Evolutionary conservation across 352 stramenopile species (phyloP).

Genomic region (Pythium rishiriense): DNA sequence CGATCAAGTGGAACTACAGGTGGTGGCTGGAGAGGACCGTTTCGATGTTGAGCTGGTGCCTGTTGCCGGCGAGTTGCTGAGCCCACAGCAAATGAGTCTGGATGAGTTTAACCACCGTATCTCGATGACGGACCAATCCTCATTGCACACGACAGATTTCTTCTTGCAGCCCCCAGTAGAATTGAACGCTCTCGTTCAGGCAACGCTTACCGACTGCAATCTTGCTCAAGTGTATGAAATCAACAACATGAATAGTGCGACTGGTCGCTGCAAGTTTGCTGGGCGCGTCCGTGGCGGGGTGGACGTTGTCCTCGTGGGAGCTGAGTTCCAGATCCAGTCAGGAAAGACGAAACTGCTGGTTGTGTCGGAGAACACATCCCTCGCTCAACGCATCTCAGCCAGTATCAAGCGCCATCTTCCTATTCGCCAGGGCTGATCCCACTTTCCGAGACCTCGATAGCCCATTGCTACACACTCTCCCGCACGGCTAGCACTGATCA

Average conservation of each 20-base stretch:
- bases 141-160: constrained; percentile 64
- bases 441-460: neutral
- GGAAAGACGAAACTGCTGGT: constrained; percentile 68
- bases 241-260: constrained; percentile 59
- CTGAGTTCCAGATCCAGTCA: constrained; percentile 64
- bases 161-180: constrained; percentile 46
- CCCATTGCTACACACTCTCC: no score
- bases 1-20: constrained; percentile 64
- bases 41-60: constrained; percentile 64
- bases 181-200: constrained; percentile 51
- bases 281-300: constrained; percentile 50
- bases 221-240: constrained; percentile 77
- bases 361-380: constrained; percentile 47
- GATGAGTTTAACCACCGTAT: constrained; percentile 75
- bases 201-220: constrained; percentile 57
- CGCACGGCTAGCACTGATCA: no score
- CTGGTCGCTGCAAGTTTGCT: constrained; percentile 73
- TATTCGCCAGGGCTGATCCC: constrained; percentile 31
- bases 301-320: constrained; percentile 55
- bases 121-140: constrained; percentile 52
- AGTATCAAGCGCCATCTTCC: constrained; percentile 55
- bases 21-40: constrained; percentile 51
- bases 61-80: constrained; percentile 62
- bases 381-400: constrained; percentile 52
- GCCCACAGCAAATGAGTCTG: constrained; percentile 68